A percentile compares a stretch with the other conserved stretches of the same genome.
Evolutionary conservation across 768 basidiomycete species (phyloP).

Genomic region (Auriscalpium vulgare): DNA sequence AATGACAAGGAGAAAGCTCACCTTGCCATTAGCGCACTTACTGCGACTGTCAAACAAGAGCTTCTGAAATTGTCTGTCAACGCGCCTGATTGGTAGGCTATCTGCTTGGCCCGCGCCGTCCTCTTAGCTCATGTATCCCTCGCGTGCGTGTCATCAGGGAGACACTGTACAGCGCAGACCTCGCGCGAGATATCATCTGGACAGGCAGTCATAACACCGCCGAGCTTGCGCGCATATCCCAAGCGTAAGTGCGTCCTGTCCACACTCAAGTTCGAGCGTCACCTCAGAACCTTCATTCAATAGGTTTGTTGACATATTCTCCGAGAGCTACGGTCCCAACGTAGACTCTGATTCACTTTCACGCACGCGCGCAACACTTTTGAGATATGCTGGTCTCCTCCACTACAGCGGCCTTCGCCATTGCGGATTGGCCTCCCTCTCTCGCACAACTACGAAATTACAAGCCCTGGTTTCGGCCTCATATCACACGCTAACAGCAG

Average conservation of each 20-base stretch:
- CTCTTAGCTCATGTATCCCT: no score
- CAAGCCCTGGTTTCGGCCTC: no score
- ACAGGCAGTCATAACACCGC: constrained; percentile 60
- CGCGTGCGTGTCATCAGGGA: constrained; percentile 45
- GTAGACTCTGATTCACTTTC: no score
- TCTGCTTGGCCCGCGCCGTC: background rate
- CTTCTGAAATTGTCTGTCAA: constrained; percentile 75
- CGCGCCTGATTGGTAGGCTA: constrained; percentile 75
- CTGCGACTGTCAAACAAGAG: constrained; percentile 59
- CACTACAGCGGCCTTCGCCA: constrained; percentile 76
- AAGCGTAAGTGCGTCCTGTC: constrained; percentile 55
- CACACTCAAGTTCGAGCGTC: background rate
- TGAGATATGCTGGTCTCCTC: constrained; percentile 83
- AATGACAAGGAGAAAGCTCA: constrained; percentile 55
- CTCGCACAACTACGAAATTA: constrained; percentile 52
- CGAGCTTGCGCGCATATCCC: constrained; percentile 68
- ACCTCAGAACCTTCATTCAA: constrained; percentile 68
- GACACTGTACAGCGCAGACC: constrained; percentile 77
- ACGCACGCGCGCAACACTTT: constrained; percentile 28
- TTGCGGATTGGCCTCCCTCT: constrained; percentile 67
- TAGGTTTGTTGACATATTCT: constrained; percentile 55
- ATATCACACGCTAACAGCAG: no score
- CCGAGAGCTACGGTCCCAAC: constrained; percentile 31
- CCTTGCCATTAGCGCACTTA: constrained; percentile 77
- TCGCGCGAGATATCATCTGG: constrained; percentile 90